Evolutionary conservation across 2,329 filamentous ascomycete genomes (phyloP), one percentile per base, ranked within the genome.

Genomic region (Aspergillus unguis): DNA sequence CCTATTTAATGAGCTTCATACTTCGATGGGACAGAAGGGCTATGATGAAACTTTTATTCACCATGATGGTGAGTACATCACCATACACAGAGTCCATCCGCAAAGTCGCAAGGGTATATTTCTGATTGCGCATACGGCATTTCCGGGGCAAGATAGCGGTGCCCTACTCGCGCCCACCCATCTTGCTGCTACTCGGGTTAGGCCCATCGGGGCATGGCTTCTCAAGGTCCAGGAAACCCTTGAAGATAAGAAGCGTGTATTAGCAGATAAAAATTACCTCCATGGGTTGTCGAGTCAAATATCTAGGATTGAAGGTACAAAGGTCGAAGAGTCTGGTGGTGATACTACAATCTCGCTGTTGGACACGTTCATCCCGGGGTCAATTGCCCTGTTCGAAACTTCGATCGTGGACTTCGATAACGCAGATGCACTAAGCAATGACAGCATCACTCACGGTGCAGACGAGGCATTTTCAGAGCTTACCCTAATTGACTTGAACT

Each of bases 41-140:
- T 99, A 95, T 66, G 87, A 92, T 51, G 94, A 99, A 71, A 96
- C 91, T 6, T 92, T 96, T 65, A 90, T 99, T 48, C 92, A 99
- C 66, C 94, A 99, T 68, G 92, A 97, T 58, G 88, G 90, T 51
- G 88, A 99, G 70, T 96, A 96, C 67, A 88, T 99, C 65, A 99
- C 94, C 0, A 90, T 99, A 5, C 94, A 99, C 70, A 82, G 95
- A 56, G 90, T 97, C 2, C 92, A 99, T 66, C 94, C 92, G 0
- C 85, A 89, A 66, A 95, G 90, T 1, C 83, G 94, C 53, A 95
- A 94, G 69, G 94, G 94, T 0, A 92, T 96, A 71, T 96, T 97
- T 72, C 77, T 97, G 43, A 92, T 99, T 62, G 92, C 95, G 0
- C 94, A 97, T 64, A 97, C 94, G 3, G 94, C 95, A 1, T 99